These are phyloP conservation scores for Zygosaccharomyces siamensis DNA, from an alignment of 805 yeast species.

Conservation along the genomic window DNA sequence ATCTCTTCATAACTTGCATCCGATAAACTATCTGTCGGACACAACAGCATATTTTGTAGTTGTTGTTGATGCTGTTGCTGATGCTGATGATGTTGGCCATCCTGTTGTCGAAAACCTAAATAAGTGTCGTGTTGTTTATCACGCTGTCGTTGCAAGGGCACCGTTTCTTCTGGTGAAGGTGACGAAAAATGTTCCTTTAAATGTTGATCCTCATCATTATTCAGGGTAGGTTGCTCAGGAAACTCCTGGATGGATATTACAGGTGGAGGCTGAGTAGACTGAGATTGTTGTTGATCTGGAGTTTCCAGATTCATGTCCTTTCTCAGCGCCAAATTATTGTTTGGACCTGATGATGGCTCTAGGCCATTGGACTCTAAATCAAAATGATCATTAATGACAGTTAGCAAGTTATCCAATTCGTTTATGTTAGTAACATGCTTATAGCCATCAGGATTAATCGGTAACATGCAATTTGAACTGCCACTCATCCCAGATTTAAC, in stretches of 20 bases:
- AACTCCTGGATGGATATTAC: conserved; percentile 28
- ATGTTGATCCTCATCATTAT: background rate
- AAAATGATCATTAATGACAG: conserved; percentile 6
- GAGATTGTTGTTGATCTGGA: conserved; percentile 1
- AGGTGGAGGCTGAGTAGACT: conserved; percentile 16
- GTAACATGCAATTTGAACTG: conserved; percentile 21
- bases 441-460: conserved; percentile 26
- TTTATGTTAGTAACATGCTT: conserved; percentile 23
- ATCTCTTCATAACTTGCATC: conserved; percentile 20
- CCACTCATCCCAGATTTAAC: conserved; percentile 25
- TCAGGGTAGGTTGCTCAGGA: conserved; percentile 10
- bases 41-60: conserved; percentile 6
- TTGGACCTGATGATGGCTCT: conserved; percentile 4
- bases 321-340: conserved; percentile 1
- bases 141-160: conserved; percentile 3
- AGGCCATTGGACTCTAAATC: conserved; percentile 9
- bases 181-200: conserved; percentile 6
- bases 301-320: background rate
- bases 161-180: conserved; percentile 7
- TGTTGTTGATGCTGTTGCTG: conserved; percentile 9
- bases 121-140: background rate
- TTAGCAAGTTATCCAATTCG: conserved; percentile 22
- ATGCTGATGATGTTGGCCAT: conserved; percentile 8
- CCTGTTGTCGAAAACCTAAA: conserved; percentile 1
- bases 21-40: conserved; percentile 9